Evolutionary conservation across 1,284 basidiomycete species (phyloP), one percentile per base, ranked within the genome.

Genomic region (Moniliophthora roreri): DNA sequence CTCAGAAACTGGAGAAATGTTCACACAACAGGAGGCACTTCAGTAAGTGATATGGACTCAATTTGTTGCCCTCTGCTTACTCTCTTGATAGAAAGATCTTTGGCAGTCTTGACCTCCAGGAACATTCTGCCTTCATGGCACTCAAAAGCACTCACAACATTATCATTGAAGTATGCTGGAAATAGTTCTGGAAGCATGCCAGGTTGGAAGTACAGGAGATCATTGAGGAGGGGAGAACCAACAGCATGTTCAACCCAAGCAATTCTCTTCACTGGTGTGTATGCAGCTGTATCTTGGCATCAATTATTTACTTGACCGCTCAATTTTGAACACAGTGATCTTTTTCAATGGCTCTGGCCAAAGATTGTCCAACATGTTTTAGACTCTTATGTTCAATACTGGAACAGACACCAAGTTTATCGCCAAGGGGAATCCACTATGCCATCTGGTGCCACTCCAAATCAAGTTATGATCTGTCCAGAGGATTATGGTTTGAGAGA

Each of bases 111-210:
- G 41, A 54, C n/a, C 11, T 38, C 0, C 34, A 50, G 1, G 24
- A 48, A 4, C 51, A 42, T 16, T 51, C 57, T 0, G 16, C 48
- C 0, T 35, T 52, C n/a, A 42, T 55, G 1, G 54, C 55, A 2
- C 35, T 60, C 4, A 51, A 51, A 15, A 59, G 60, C 37, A 24
- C 40, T n/a, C 34, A 56, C 34, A 61, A 61, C 36, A 54, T 61
- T 24, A 45, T 47, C 0, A 56, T 55, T 13, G 58, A 61, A 34
- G 23, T 35, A 10, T 42, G 50, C 1, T 61, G 60, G 60, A 48
- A 49, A 11, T 56, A 46, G 45, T 16, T 54, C 2, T 50, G 32
- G 18, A 24, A 53, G n/a, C 40, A 13, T 7, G 39, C 18, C 26
- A 54, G 59, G 1, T 41, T 48, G 1, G 41, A 35, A 20, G n/a